Evolutionary conservation across 306 rosid species (phyloP).

Genomic region (Quercus ilex): DNA sequence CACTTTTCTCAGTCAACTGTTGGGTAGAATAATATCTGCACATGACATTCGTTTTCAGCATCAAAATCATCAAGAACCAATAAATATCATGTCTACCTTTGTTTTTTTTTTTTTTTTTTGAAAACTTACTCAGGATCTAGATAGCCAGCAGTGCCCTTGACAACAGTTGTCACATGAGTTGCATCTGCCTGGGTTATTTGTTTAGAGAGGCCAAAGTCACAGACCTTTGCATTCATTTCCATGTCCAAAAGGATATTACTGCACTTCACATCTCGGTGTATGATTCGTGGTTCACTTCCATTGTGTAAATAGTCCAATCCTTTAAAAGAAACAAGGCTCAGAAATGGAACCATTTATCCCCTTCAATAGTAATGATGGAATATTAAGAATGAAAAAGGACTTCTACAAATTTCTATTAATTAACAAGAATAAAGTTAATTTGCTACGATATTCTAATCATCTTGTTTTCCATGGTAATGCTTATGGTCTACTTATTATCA

Average conservation of each 20-base stretch:
- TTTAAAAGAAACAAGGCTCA: constrained; percentile 25
- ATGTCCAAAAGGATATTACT: constrained; percentile 81
- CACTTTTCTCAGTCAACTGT: constrained; percentile 90
- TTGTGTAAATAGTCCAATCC: constrained; percentile 95
- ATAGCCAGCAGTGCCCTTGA: constrained; percentile 95
- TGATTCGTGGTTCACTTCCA: constrained; percentile 86
- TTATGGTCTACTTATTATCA: not conserved
- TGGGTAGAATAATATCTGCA: constrained; percentile 79
- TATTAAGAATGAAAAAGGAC: not conserved
- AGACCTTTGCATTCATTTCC: constrained; percentile 88
- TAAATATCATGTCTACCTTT: not conserved
- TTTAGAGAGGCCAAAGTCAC: constrained; percentile 94
- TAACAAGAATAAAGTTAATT: not conserved
- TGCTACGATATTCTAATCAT: not conserved
- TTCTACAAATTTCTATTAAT: not conserved
- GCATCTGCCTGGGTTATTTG: constrained; percentile 72
- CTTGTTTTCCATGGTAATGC: not conserved
- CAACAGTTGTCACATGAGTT: constrained; percentile 89
- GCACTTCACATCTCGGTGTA: constrained; percentile 93
- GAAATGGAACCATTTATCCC: not conserved
- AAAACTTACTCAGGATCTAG: constrained; percentile 90
- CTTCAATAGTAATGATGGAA: not conserved
- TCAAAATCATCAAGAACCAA: not conserved
- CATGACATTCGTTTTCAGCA: not conserved
- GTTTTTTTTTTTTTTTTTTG: not conserved